Evolutionary conservation across 176 grass and related monocot genomes (phyloP).

Genomic region (Metroxylon sagu): DNA sequence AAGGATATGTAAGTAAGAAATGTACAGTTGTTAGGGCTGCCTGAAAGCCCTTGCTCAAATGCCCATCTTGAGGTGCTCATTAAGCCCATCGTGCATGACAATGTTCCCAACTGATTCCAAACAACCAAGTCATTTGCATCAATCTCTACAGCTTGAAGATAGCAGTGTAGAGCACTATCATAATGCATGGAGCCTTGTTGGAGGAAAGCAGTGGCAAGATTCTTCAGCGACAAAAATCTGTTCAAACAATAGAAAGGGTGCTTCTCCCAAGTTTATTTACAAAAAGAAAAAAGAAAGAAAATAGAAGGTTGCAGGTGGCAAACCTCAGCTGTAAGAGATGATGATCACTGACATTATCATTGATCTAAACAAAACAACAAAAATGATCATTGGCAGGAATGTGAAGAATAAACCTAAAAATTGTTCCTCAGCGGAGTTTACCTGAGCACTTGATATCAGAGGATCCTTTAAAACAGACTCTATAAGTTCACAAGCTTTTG

Average conservation of each 20-base stretch:
- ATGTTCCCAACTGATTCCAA: constrained; percentile 88
- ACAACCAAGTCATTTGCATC: constrained; percentile 88
- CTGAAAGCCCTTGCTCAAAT: constrained; percentile 89
- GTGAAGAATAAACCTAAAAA: constrained; percentile 18
- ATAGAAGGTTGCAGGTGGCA: constrained; percentile 7
- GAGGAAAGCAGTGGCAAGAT: constrained; percentile 84
- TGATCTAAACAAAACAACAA: constrained; percentile 32
- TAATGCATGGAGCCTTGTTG: constrained; percentile 55
- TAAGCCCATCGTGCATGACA: constrained; percentile 84
- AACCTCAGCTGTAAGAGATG: constrained; percentile 90
- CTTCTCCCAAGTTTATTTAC: neutral
- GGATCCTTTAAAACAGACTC: constrained; percentile 84
- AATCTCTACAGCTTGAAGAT: constrained; percentile 88
- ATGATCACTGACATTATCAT: constrained; percentile 62
- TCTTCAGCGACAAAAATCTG: constrained; percentile 93
- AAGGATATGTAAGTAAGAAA: too few species aligned
- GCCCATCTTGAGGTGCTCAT: constrained; percentile 80
- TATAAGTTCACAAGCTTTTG: constrained; percentile 64
- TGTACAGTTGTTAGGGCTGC: constrained; percentile 92
- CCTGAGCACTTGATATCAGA: constrained; percentile 56
- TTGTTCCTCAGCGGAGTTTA: constrained; percentile 11
- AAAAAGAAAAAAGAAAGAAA: neutral
- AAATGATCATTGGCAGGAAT: constrained; percentile 15
- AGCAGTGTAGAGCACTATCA: constrained; percentile 87
- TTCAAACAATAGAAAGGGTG: neutral